phyloP scores from a whole-genome alignment of 2,329 filamentous ascomycete species.

The Harringtonia lauricola region DNA sequence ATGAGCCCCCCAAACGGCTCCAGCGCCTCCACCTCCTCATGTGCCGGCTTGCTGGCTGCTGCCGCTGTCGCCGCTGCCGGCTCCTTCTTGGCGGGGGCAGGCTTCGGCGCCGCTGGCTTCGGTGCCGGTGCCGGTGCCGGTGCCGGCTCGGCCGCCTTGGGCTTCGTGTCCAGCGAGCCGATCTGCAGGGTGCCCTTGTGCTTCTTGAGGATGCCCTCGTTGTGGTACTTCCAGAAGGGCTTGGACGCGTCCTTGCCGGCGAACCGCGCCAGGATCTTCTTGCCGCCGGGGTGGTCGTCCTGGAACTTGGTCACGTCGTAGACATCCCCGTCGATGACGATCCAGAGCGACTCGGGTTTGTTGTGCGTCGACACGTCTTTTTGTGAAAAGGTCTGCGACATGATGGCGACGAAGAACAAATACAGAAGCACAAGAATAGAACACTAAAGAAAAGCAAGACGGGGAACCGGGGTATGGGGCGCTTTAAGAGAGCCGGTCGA shows the following conservation, averaged over 20 bases:
- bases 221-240: constrained; percentile 69
- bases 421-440: neutral
- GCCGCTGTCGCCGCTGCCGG: constrained; percentile 19
- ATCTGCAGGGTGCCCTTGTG: constrained; percentile 67
- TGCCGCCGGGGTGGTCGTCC: constrained; percentile 68
- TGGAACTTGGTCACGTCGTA: constrained; percentile 89
- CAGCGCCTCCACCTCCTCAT: constrained; percentile 50
- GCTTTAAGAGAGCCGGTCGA: no score
- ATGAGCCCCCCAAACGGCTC: constrained; percentile 80
- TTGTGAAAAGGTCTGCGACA: constrained; percentile 80
- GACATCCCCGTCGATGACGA: constrained; percentile 88
- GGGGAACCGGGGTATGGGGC: no score
- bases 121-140: constrained; percentile 36
- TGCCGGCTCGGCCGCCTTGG: constrained; percentile 51
- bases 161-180: constrained; percentile 83
- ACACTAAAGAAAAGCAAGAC: neutral
- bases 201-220: constrained; percentile 80
- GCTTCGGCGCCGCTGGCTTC: constrained; percentile 12
- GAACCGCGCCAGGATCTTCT: constrained; percentile 53
- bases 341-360: constrained; percentile 75
- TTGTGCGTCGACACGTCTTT: constrained; percentile 87
- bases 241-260: constrained; percentile 57
- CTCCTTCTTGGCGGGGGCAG: constrained; percentile 28
- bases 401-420: constrained; percentile 25
- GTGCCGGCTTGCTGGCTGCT: no score